Evolutionary conservation across 140 eudicot genomes (phyloP).

Genomic region (Anethum foeniculum): DNA sequence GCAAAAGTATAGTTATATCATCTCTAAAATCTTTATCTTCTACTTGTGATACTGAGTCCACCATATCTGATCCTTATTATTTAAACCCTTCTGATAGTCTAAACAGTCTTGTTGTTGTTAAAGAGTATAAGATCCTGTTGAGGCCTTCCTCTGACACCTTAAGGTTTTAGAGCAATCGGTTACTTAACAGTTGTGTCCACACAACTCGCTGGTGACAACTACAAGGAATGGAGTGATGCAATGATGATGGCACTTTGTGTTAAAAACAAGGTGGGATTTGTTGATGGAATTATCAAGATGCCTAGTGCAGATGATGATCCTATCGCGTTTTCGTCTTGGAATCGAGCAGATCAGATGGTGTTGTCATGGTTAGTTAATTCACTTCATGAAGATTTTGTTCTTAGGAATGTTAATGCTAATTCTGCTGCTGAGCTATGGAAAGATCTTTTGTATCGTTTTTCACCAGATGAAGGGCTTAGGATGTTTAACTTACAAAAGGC

Average conservation of each 20-base stretch:
- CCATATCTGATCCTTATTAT: background rate
- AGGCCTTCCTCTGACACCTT: too few relatives aligned
- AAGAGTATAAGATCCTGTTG: too few relatives aligned
- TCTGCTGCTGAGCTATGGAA: constrained; percentile 12
- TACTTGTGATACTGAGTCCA: background rate
- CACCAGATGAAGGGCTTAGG: constrained; percentile 11
- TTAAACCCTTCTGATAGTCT: constrained; percentile 8
- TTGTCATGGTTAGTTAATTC: constrained; percentile 12
- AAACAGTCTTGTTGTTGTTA: constrained; percentile 9
- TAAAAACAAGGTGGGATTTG: constrained; percentile 6
- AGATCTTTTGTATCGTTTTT: constrained; percentile 9
- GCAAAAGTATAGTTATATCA: background rate
- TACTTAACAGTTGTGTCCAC: too few relatives aligned
- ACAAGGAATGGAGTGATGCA: constrained; percentile 10
- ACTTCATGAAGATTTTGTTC: constrained; percentile 9
- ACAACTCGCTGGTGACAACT: constrained; percentile 5
- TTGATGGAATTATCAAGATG: constrained; percentile 1
- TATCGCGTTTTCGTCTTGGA: constrained; percentile 9
- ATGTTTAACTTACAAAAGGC: constrained; percentile 1
- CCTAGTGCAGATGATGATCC: constrained; percentile 5
- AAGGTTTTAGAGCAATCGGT: too few relatives aligned
- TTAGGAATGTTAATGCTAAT: background rate
- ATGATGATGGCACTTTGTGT: constrained; percentile 9
- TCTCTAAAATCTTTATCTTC: constrained; percentile 2
- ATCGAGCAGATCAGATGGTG: constrained; percentile 8